Evolutionary conservation across 495 filamentous ascomycete species (phyloP).

Genomic region (Hypoxylon crocopeplum): DNA sequence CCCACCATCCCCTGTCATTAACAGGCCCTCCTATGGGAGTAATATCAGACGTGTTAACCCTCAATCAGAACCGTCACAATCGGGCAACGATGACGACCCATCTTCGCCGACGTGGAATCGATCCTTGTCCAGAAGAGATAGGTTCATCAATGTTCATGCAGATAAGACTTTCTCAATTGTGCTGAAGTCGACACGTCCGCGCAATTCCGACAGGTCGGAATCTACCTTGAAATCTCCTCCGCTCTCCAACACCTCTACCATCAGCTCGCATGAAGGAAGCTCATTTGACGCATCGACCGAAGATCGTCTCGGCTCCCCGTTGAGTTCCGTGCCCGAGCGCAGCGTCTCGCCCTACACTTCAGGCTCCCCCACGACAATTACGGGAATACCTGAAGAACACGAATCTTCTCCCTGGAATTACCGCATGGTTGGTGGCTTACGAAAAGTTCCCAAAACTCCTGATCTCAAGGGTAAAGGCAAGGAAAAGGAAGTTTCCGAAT

Average conservation of each 20-base stretch:
- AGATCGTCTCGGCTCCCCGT: conserved; percentile 52
- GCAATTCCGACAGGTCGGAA: conserved; percentile 41
- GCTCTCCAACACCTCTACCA: conserved; percentile 45
- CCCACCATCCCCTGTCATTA: conserved; percentile 42
- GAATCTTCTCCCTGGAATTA: conserved; percentile 58
- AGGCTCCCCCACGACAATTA: conserved; percentile 42
- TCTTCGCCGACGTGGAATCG: conserved; percentile 28
- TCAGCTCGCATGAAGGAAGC: conserved; percentile 53
- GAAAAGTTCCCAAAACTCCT: conserved; percentile 59
- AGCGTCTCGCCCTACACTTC: conserved; percentile 45
- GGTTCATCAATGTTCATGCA: conserved; percentile 49
- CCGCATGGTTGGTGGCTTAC: conserved; percentile 60
- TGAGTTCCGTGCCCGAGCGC: conserved; percentile 51
- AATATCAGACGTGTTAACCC: conserved; percentile 42
- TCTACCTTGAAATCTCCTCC: conserved; percentile 36
- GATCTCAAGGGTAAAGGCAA: conserved; percentile 55
- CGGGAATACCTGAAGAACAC: conserved; percentile 52
- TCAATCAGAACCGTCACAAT: conserved; percentile 29
- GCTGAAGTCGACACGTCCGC: conserved; percentile 34
- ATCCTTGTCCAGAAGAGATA: conserved; percentile 47
- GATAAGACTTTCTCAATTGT: conserved; percentile 59
- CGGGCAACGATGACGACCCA: conserved; percentile 32
- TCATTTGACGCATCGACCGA: conserved; percentile 56
- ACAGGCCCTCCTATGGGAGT: conserved; percentile 37
- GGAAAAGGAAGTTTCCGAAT: conserved; percentile 36